Evolutionary conservation across 2,329 filamentous ascomycete species (phyloP), one percentile per base, ranked within the genome.

Genomic region (Colletotrichum zoysiae): DNA sequence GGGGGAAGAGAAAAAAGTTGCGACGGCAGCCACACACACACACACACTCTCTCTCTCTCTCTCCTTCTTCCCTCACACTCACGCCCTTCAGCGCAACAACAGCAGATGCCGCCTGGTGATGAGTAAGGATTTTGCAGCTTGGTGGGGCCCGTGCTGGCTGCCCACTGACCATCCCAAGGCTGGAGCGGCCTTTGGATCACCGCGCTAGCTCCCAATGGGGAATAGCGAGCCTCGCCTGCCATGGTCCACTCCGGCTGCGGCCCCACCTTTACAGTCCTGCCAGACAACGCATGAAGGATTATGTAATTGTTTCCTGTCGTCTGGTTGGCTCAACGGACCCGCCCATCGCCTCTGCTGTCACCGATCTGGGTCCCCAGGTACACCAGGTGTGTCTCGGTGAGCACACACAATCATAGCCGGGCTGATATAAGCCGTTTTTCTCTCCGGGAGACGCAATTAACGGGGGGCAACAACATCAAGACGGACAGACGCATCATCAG

Each of bases 191-290:
- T 30, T 71, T 51, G 44, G 51, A 59, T 68, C 68, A 59, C 16
- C 26, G 38, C 50, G 51, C 65, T 63, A 63, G 9, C 9, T 2
- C 65, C 42, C 18, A 20, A 58, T 59, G 5, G 5, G 38, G 65
- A 9, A 51, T 50, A 26, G 30, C 8, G 20, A 7, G 11, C 12
- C 65, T 20, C 20, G 18, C n/a, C 42, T 44, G 50, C 40, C 23
- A 44, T 14, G 60, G 44, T 44, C 60, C 44, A 8, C 60, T 14
- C 12, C 3, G 14, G 23, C 23, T 14, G 8, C 3, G n/a, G 46
- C 64, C 16, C 68, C 65, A 68, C 68, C 58, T 58, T 67, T 18
- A 23, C 35, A 67, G 58, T 51, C 26, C 65, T 71, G 67, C 51
- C 35, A 67, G 57, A 62, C 57, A 18, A 12, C 5, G 23, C 16